A percentile compares a stretch with the other conserved stretches of the same genome.
phyloP scores from a whole-genome alignment of 306 rosid genomes.

The Glycine soja region DNA sequence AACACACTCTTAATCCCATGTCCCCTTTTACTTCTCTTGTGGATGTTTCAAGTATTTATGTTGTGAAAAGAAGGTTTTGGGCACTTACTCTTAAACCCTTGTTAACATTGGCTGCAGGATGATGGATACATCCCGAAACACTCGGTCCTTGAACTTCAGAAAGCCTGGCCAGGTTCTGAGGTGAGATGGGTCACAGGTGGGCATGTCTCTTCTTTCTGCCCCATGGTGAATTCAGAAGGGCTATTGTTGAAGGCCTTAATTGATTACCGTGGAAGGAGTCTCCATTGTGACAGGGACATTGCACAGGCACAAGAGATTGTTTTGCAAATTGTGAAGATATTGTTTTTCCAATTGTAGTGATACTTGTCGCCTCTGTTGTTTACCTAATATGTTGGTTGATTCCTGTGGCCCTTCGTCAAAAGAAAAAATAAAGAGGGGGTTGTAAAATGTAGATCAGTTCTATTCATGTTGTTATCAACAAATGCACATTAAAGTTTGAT shows the following conservation, averaged over 20 bases:
- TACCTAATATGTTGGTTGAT: conserved; percentile 47
- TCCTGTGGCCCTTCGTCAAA: conserved; percentile 34
- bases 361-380: conserved; percentile 14
- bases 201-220: conserved; percentile 92
- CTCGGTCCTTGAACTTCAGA: conserved; percentile 85
- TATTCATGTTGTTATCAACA: neutral
- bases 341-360: conserved; percentile 26
- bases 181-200: conserved; percentile 99
- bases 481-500: conserved; percentile 38
- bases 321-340: neutral
- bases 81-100: too few species aligned
- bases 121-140: conserved; percentile 93
- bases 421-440: neutral
- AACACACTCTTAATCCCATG: too few species aligned
- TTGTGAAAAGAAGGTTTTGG: neutral
- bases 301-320: neutral
- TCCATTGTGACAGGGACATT: conserved; percentile 49
- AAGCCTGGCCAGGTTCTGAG: conserved; percentile 98
- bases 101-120: conserved; percentile 60
- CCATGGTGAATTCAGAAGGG: conserved; percentile 78
- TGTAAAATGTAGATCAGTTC: conserved; percentile 40
- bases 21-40: too few species aligned
- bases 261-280: conserved; percentile 86
- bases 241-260: conserved; percentile 78
- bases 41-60: neutral